These are phyloP conservation scores for Triticum aestivum DNA, from an alignment of 176 grass and related monocot species.

Conservation along the genomic window IWGSC_CS_RefSeq_v2.1 NC_057797.1:739846618-739847117, in stretches of 20 bases:
- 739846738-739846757: neutral
- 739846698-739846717: neutral
- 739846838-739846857: conserved; percentile 39
- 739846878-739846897: conserved; percentile 41
- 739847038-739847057: conserved; percentile 72
- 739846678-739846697: neutral
- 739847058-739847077: conserved; percentile 66
- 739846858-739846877: conserved; percentile 45
- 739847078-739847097: conserved; percentile 53
- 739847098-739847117: neutral
- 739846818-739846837: neutral
- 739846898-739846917: conserved; percentile 88
- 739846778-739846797: neutral
- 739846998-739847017: conserved; percentile 9
- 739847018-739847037: conserved; percentile 29
- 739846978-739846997: conserved; percentile 29
- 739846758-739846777: neutral
- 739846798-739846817: neutral
- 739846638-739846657: too few relatives aligned
- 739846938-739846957: conserved; percentile 97
- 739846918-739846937: conserved; percentile 71
- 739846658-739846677: neutral
- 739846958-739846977: conserved; percentile 93
- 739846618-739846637: too few relatives aligned
- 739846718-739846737: neutral